Percentiles rank a stretch among this genome's conserved stretches.
Conservation (phyloP, 1,284 basidiomycete species). For the Rhodofomes roseus region DNA sequence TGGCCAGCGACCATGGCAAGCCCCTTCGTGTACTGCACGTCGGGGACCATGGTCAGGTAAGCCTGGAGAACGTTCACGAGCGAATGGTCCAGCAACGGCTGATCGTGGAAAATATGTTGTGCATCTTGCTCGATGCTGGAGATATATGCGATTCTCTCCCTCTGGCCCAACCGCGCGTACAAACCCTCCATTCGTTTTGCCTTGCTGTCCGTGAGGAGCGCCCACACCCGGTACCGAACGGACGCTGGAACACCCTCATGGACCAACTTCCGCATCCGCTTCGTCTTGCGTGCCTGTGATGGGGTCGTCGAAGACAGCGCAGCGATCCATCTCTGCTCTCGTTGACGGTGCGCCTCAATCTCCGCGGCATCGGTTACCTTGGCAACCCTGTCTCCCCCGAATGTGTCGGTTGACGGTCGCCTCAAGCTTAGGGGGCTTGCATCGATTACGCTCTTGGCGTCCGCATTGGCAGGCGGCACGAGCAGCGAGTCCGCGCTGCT, state of each 20-base stretch:
- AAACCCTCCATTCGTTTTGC: constrained; percentile 66
- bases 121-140: constrained; percentile 64
- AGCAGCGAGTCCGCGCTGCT: constrained; percentile 47
- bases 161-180: constrained; percentile 60
- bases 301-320: constrained; percentile 62
- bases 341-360: constrained; percentile 68
- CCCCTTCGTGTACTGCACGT: constrained; percentile 67
- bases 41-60: constrained; percentile 79
- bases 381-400: constrained; percentile 1
- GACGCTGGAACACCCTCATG: constrained; percentile 82
- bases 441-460: constrained; percentile 44
- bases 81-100: constrained; percentile 51
- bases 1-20: constrained; percentile 77
- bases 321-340: constrained; percentile 74
- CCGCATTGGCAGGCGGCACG: constrained; percentile 26
- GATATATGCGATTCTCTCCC: constrained; percentile 52
- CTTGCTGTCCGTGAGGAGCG: constrained; percentile 73
- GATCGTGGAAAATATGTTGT: constrained; percentile 44
- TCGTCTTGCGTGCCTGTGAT: constrained; percentile 69
- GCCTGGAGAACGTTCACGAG: constrained; percentile 63
- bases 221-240: constrained; percentile 85
- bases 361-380: constrained; percentile 19
- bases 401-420: neutral
- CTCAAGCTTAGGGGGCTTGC: constrained; percentile 8
- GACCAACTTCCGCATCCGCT: constrained; percentile 81